Evolutionary conservation across 2,329 filamentous ascomycete species (phyloP).

Genomic region (Thelonectria blattea): DNA sequence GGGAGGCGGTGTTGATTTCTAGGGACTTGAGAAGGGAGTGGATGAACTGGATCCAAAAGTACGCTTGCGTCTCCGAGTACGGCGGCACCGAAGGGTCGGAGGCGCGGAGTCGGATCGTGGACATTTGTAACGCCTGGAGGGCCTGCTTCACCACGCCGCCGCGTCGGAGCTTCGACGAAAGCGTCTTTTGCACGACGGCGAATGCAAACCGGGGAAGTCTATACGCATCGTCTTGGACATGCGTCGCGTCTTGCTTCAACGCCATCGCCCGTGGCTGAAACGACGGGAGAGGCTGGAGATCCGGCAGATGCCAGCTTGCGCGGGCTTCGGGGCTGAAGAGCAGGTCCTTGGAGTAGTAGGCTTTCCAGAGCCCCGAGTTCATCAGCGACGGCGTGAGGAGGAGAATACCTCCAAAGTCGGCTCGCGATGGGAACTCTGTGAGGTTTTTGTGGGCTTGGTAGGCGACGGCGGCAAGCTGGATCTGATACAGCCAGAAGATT

Average conservation of each 20-base stretch:
- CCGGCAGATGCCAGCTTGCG: constrained; percentile 40
- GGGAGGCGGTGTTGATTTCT: not conserved
- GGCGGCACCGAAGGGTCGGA: constrained; percentile 26
- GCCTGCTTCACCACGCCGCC: constrained; percentile 39
- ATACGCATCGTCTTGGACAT: constrained; percentile 19
- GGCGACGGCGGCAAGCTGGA: constrained; percentile 39
- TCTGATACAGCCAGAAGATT: constrained; percentile 44
- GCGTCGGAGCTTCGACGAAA: constrained; percentile 27
- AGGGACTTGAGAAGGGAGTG: constrained; percentile 31
- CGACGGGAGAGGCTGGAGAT: constrained; percentile 39
- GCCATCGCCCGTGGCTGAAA: not conserved
- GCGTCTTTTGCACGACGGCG: constrained; percentile 36
- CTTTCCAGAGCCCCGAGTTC: constrained; percentile 40
- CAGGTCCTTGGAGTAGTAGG: constrained; percentile 41
- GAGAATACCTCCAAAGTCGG: constrained; percentile 36
- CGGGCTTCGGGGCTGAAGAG: constrained; percentile 41
- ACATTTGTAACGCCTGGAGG: constrained; percentile 31
- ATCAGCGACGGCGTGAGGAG: constrained; percentile 37
- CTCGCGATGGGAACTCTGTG: constrained; percentile 18
- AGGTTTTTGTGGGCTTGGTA: constrained; percentile 27
- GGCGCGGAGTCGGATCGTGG: constrained; percentile 33
- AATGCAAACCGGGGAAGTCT: constrained; percentile 41
- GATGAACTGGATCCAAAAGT: constrained; percentile 41
- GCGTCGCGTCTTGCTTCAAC: not conserved
- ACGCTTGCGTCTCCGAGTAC: constrained; percentile 43